Percentiles rank a stretch among this genome's conserved stretches.
Conservation (phyloP, 352 stramenopile species). For the Aphanomyces stellatus region DNA sequence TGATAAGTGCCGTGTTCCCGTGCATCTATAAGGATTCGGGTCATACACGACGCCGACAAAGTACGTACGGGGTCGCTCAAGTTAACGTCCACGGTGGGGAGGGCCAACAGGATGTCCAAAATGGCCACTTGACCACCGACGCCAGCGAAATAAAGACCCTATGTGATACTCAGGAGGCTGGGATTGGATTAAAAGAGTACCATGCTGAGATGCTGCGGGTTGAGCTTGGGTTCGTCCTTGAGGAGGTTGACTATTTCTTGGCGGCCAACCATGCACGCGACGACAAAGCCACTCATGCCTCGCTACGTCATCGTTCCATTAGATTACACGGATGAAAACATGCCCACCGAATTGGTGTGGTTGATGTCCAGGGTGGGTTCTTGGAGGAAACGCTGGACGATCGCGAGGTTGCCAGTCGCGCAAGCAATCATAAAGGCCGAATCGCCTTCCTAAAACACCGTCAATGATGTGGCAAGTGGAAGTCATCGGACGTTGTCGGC, state of each 20-base stretch:
- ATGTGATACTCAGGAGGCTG: background rate
- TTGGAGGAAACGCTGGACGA: background rate
- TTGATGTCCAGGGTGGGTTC: background rate
- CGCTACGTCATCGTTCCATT: background rate
- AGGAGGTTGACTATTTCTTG: background rate
- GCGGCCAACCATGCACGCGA: background rate
- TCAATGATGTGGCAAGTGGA: background rate
- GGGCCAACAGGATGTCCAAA: background rate
- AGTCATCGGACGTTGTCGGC: background rate
- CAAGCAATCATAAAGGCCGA: conserved; percentile 1
- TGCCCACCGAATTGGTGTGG: background rate
- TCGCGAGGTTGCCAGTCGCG: background rate
- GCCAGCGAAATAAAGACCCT: conserved; percentile 1
- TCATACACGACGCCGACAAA: background rate
- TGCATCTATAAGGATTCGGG: background rate
- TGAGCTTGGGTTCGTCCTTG: background rate
- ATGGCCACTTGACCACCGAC: background rate
- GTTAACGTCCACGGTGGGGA: background rate
- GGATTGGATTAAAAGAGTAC: background rate
- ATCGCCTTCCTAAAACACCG: background rate
- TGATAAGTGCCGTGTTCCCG: background rate
- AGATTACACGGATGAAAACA: background rate
- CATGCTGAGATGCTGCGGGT: background rate
- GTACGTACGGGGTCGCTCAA: background rate
- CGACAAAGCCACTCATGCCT: conserved; percentile 3